These are phyloP conservation scores for Crotalaria pallida DNA, from an alignment of 306 rosid species.

Conservation along the genomic window DNA sequence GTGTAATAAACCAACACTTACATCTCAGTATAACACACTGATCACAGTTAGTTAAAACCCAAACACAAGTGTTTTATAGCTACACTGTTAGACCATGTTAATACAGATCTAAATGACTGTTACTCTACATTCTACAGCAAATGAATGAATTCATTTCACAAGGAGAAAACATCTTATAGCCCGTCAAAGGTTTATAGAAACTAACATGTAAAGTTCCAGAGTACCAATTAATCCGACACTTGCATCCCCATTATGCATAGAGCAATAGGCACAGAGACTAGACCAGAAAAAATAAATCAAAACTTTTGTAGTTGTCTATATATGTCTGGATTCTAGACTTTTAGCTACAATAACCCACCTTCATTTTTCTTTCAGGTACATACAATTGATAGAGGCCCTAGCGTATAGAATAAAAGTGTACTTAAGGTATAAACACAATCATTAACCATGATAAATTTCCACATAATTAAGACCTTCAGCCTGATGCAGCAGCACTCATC, in stretches of 20 bases:
- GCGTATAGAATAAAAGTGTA: background rate
- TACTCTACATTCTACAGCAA: background rate
- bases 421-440: background rate
- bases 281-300: background rate
- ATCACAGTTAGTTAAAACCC: background rate
- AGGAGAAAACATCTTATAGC: background rate
- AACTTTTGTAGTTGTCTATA: background rate
- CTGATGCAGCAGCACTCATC: background rate
- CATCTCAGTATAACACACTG: background rate
- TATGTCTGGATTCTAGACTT: no score
- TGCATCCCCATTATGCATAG: background rate
- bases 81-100: background rate
- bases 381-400: background rate
- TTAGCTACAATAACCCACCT: no score
- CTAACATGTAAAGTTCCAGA: background rate
- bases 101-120: background rate
- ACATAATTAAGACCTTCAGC: background rate
- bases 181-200: background rate
- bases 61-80: background rate
- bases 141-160: background rate
- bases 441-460: background rate
- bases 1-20: background rate
- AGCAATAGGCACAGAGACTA: no score
- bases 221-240: background rate
- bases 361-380: no score